A percentile compares a stretch with the other conserved stretches of the same genome.
Conservation (phyloP, 2,329 filamentous ascomycete genomes). For the Myriosclerotinia duriaeana region DNA sequence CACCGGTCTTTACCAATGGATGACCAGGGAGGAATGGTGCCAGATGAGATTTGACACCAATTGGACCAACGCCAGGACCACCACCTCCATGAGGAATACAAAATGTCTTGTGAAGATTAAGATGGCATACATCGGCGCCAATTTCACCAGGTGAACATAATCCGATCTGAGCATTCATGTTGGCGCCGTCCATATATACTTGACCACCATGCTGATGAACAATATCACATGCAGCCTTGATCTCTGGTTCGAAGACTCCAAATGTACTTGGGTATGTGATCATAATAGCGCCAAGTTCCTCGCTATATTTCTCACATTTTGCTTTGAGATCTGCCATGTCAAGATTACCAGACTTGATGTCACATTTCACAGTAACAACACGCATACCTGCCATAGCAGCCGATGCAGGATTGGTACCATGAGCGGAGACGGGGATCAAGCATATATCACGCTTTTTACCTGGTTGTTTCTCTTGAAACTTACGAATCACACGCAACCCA, state of each 20-base stretch:
- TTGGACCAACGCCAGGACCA: conserved; percentile 89
- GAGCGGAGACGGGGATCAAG: conserved; percentile 89
- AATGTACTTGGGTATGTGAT: conserved; percentile 95
- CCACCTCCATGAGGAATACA: conserved; percentile 96
- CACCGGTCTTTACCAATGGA: conserved; percentile 58
- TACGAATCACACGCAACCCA: conserved; percentile 82
- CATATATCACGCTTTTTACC: conserved; percentile 82
- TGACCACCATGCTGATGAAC: conserved; percentile 88
- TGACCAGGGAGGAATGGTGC: conserved; percentile 70
- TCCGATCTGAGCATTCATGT: conserved; percentile 98
- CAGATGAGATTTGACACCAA: conserved; percentile 84
- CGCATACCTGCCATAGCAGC: conserved; percentile 96
- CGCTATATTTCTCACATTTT: conserved; percentile 85
- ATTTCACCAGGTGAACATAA: conserved; percentile 93
- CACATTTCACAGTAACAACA: conserved; percentile 89
- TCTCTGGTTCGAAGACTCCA: conserved; percentile 87
- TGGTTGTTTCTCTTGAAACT: conserved; percentile 70
- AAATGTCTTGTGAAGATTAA: conserved; percentile 98
- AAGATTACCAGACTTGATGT: conserved; percentile 81
- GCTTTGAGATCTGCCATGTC: conserved; percentile 81
- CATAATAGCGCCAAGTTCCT: conserved; percentile 90
- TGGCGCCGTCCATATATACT: conserved; percentile 98
- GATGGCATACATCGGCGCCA: conserved; percentile 92
- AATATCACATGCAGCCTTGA: conserved; percentile 80
- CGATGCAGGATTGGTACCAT: conserved; percentile 93